Percentiles rank a stretch among this genome's conserved stretches.
Evolutionary conservation across 441 rosid genomes (phyloP).

Genomic region (Erodium texanum): DNA sequence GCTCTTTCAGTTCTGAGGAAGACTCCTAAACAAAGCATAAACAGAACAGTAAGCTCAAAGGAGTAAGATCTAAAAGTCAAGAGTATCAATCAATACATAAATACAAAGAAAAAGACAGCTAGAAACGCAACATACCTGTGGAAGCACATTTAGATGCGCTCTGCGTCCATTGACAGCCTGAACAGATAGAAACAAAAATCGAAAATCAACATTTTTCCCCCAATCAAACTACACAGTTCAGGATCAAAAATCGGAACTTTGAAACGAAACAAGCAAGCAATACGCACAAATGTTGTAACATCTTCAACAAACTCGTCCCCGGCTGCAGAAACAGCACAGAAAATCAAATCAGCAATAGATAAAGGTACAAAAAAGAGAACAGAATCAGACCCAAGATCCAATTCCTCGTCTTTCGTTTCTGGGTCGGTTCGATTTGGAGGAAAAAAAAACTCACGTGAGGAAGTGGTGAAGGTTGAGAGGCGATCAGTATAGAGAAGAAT

Average conservation of each 20-base stretch:
- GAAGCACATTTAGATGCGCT: constrained; percentile 48
- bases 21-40: constrained; percentile 33
- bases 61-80: background rate
- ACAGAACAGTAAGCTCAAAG: background rate
- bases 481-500: constrained; percentile 48
- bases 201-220: background rate
- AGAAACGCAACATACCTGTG: constrained; percentile 30
- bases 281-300: constrained; percentile 47
- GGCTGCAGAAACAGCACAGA: constrained; percentile 31
- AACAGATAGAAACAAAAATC: constrained; percentile 9
- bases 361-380: background rate
- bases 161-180: constrained; percentile 47
- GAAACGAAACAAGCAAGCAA: too few species aligned
- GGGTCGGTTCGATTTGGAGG: background rate
- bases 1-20: constrained; percentile 34
- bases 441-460: constrained; percentile 29
- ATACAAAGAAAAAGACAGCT: background rate
- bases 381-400: background rate
- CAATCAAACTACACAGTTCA: background rate
- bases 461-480: constrained; percentile 32
- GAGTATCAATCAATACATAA: background rate
- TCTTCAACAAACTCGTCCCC: constrained; percentile 51
- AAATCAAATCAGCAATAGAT: background rate
- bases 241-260: background rate
- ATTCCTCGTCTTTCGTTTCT: background rate